Evolutionary conservation across 2,329 filamentous ascomycete genomes (phyloP).

Genomic region (Penicillium hesseltinei): DNA sequence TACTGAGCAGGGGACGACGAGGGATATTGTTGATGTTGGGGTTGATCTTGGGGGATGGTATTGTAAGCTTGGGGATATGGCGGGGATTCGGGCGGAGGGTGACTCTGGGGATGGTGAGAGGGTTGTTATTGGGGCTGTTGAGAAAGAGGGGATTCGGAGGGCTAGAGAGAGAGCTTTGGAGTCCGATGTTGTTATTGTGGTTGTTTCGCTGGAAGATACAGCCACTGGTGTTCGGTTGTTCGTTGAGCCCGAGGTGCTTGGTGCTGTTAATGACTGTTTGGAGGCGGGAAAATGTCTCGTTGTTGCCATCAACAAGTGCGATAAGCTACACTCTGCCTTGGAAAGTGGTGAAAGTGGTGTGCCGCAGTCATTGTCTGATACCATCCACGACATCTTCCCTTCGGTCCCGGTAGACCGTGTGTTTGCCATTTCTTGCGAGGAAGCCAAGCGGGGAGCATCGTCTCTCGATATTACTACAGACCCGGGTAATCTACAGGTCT

Average conservation of each 20-base stretch:
- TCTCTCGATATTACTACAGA: constrained; percentile 36
- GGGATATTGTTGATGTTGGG: constrained; percentile 89
- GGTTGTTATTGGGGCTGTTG: constrained; percentile 65
- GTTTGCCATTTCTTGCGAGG: constrained; percentile 70
- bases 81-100: constrained; percentile 66
- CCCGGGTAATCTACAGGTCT: constrained; percentile 64
- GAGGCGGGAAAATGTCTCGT: constrained; percentile 54
- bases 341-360: constrained; percentile 15
- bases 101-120: constrained; percentile 13
- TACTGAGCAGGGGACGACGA: constrained; percentile 84
- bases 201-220: constrained; percentile 68
- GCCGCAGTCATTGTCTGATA: constrained; percentile 34
- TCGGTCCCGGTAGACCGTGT: constrained; percentile 48
- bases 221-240: constrained; percentile 31
- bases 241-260: constrained; percentile 57
- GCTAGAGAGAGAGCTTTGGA: constrained; percentile 77
- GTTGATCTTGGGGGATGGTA: constrained; percentile 87
- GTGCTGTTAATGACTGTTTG: constrained; percentile 53
- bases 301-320: constrained; percentile 61
- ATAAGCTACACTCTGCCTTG: constrained; percentile 41
- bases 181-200: constrained; percentile 79
- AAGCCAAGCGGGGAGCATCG: constrained; percentile 43
- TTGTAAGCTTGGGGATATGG: constrained; percentile 93
- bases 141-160: constrained; percentile 85
- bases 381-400: constrained; percentile 43